phyloP scores from a whole-genome alignment of 805 yeast genomes.

The Zygosaccharomyces bailii region DNA sequence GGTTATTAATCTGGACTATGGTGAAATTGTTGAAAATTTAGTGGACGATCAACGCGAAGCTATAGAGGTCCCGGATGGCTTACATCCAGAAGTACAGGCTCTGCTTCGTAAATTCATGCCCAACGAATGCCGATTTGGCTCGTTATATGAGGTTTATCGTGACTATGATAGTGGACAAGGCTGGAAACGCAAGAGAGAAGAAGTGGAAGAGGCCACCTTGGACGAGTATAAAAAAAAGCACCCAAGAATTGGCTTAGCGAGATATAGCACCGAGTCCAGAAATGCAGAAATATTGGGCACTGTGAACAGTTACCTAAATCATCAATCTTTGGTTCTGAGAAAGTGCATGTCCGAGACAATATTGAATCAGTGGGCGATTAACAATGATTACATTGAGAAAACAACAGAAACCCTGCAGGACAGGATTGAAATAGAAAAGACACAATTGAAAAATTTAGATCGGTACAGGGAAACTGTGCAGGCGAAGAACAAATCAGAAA shows the following conservation, averaged over 20 bases:
- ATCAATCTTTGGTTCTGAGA: conserved; percentile 39
- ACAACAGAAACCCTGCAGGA: conserved; percentile 30
- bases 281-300: conserved; percentile 24
- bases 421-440: conserved; percentile 39
- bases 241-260: conserved; percentile 34
- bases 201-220: conserved; percentile 12
- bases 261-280: conserved; percentile 26
- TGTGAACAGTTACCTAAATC: conserved; percentile 31
- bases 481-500: conserved; percentile 41
- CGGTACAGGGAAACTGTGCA: conserved; percentile 44
- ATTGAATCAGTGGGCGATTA: conserved; percentile 38
- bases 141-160: conserved; percentile 4
- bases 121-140: neutral
- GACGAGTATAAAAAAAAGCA: conserved; percentile 10
- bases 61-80: conserved; percentile 20
- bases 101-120: neutral
- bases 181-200: conserved; percentile 7
- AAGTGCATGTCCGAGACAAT: conserved; percentile 35
- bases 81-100: conserved; percentile 21
- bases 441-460: conserved; percentile 43
- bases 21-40: conserved; percentile 12
- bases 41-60: conserved; percentile 25
- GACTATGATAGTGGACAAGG: conserved; percentile 1
- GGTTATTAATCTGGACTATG: neutral
- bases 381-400: conserved; percentile 36